phyloP scores from a whole-genome alignment of 192 early-diverging fungal species.

The Podila epigama region DNA sequence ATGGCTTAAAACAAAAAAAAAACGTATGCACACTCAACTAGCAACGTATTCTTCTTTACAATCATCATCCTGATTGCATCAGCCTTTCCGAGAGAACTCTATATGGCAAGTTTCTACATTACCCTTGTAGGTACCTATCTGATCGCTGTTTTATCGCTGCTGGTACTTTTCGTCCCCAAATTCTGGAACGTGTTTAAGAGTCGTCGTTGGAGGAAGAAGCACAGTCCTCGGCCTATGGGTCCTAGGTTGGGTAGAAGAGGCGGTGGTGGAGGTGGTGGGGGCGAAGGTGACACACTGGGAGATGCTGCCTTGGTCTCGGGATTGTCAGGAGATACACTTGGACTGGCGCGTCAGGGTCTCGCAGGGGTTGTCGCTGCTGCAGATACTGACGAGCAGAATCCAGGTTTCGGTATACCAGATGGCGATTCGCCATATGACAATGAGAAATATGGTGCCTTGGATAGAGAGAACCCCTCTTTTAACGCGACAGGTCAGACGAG shows the following conservation, averaged over 20 bases:
- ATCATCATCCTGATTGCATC: slow-evolving; percentile 10
- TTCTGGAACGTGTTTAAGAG: slow-evolving; percentile 20
- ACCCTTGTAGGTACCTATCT: neutral
- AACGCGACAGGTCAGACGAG: neutral
- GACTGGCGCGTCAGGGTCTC: too few relatives aligned
- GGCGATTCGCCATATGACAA: too few relatives aligned
- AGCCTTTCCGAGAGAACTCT: slow-evolving; percentile 15
- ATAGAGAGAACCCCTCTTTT: too few relatives aligned
- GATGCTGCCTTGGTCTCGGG: too few relatives aligned
- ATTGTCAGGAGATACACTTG: too few relatives aligned
- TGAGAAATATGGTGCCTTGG: too few relatives aligned
- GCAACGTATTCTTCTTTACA: slow-evolving; percentile 26
- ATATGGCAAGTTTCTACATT: slow-evolving; percentile 21
- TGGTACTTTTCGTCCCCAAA: slow-evolving; percentile 24
- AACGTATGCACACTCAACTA: too few relatives aligned
- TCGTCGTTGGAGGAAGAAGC: neutral
- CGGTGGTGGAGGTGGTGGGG: neutral
- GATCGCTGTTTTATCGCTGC: neutral
- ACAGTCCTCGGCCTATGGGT: neutral
- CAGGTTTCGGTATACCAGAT: too few relatives aligned
- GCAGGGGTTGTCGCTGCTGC: too few relatives aligned
- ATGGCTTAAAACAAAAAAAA: too few relatives aligned
- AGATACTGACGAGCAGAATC: too few relatives aligned
- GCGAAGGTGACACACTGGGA: too few relatives aligned
- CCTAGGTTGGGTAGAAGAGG: neutral